phyloP scores from a whole-genome alignment of 2,329 filamentous ascomycete genomes.

The Cladophialophora carrionii region DNA sequence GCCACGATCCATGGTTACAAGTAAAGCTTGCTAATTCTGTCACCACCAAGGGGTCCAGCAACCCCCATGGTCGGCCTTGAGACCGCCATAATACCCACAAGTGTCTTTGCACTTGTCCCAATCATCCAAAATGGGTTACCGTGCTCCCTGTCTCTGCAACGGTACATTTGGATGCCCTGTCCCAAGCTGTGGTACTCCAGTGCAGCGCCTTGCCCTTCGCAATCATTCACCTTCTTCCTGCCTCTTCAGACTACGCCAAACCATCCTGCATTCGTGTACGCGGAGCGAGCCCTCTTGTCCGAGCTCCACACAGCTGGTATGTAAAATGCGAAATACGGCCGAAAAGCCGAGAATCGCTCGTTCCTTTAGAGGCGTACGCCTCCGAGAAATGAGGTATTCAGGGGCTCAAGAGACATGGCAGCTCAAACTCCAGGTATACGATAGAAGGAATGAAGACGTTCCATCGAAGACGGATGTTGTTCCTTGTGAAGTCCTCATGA shows the following conservation, averaged over 20 bases:
- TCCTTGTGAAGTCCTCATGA: neutral
- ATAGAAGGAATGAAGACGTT: constrained; percentile 1
- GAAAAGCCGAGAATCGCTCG: constrained; percentile 1
- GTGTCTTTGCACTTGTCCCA: neutral
- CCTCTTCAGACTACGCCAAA: no score
- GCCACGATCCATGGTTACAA: no score
- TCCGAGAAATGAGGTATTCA: no score
- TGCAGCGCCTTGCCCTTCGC: no score
- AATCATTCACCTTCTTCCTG: no score
- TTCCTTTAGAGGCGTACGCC: no score
- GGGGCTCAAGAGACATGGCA: constrained; percentile 58
- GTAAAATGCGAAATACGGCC: constrained; percentile 1
- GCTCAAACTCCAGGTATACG: constrained; percentile 48
- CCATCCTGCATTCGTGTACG: no score
- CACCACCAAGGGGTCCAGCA: neutral
- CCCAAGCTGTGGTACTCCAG: no score
- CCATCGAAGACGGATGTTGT: neutral
- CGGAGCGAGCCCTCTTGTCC: no score
- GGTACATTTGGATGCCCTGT: no score
- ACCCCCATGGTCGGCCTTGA: neutral
- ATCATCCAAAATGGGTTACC: no score
- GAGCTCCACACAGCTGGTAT: neutral
- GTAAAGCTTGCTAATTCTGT: neutral
- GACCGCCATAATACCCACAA: neutral
- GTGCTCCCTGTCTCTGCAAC: no score